Evolutionary conservation across 176 grass and related monocot genomes (phyloP).

Genomic region (Coix lacrymajobi): DNA sequence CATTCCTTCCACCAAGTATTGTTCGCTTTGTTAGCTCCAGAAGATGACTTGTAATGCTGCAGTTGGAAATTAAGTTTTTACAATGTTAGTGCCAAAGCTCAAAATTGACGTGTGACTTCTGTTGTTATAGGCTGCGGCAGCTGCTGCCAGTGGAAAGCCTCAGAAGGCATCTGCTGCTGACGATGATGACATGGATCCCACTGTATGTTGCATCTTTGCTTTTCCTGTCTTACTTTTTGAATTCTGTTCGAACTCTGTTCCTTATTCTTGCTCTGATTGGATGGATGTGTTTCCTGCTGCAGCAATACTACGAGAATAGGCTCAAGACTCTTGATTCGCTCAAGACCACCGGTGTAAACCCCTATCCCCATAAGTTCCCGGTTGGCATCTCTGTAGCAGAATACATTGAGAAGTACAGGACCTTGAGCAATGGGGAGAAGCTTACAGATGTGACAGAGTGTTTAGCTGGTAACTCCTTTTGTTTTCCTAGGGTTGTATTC

Average conservation of each 20-base stretch:
- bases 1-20: neutral
- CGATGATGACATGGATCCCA: constrained; percentile 92
- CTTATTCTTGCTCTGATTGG: constrained; percentile 6
- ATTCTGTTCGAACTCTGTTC: neutral
- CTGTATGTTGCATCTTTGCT: constrained; percentile 32
- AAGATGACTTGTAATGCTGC: neutral
- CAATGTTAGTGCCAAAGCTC: neutral
- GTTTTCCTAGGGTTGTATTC: neutral
- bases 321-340: constrained; percentile 50
- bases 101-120: neutral
- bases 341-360: constrained; percentile 49
- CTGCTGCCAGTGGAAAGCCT: constrained; percentile 15
- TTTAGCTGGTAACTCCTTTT: constrained; percentile 52
- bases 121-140: constrained; percentile 41
- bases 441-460: constrained; percentile 39
- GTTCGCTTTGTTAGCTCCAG: neutral
- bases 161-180: constrained; percentile 43
- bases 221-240: neutral
- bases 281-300: constrained; percentile 17
- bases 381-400: constrained; percentile 42
- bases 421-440: constrained; percentile 53
- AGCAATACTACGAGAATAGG: constrained; percentile 93
- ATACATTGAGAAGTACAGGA: constrained; percentile 69
- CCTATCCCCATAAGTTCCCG: constrained; percentile 80
- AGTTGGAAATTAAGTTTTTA: neutral